Conservation (phyloP, 169 alveolate species). For the Plasmodium sp. region DNA sequence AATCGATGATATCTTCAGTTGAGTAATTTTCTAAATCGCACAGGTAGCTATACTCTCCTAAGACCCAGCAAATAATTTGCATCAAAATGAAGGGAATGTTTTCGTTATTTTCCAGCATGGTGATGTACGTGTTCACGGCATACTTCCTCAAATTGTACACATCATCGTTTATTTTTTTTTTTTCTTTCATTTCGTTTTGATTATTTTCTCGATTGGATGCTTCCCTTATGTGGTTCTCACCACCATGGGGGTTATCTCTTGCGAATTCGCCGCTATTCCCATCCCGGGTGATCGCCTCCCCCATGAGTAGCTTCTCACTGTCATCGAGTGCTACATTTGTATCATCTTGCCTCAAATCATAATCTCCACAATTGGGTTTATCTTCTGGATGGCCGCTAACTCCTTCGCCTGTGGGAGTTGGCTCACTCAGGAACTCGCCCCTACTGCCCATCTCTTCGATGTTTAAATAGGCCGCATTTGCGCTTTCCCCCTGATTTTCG, state of each 20-base stretch:
- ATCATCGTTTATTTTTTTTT: conserved; percentile 49
- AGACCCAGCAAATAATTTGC: conserved; percentile 67
- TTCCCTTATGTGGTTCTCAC: neutral
- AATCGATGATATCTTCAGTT: conserved; percentile 66
- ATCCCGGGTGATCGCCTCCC: neutral
- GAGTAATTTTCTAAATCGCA: conserved; percentile 68
- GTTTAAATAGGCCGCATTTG: conserved; percentile 6
- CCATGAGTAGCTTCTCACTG: neutral
- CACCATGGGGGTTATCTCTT: neutral
- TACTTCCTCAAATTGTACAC: conserved; percentile 42
- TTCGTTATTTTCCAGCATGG: conserved; percentile 56
- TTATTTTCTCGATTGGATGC: neutral
- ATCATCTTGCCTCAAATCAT: neutral
- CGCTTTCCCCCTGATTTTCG: neutral
- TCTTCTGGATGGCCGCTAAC: neutral
- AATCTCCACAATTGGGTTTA: neutral
- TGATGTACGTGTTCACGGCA: conserved; percentile 72
- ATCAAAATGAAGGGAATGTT: conserved; percentile 68
- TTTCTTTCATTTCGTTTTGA: neutral
- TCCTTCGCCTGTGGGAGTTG: neutral
- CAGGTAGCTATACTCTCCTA: conserved; percentile 70
- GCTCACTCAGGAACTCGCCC: neutral
- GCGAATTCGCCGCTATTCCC: neutral
- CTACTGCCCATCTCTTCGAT: neutral
- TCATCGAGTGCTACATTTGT: neutral